Evolutionary conservation across 495 filamentous ascomycete genomes (phyloP), one percentile per base, ranked within the genome.

Genomic region (Filosporella fistucella): DNA sequence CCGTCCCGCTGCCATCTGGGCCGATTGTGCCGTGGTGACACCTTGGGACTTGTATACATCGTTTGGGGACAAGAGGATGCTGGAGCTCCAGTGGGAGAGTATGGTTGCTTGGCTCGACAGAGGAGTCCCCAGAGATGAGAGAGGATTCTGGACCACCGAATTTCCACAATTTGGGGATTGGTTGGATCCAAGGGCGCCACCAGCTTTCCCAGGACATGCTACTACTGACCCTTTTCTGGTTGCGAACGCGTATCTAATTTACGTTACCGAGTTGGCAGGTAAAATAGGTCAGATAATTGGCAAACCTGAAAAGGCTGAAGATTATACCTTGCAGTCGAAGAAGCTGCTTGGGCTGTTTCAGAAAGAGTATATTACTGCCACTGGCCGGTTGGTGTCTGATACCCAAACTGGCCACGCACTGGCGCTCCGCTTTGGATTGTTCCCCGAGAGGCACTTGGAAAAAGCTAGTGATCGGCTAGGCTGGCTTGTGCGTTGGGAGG

Each of bases 91-190:
- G 45, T 73, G 66, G 28, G 22, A 49, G 1, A 71, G 71, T 28
- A 72, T 71, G 56, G 61, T 57, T 11, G 56, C 62, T 6, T 78
- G 71, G 71, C 30, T 77, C 4, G 71, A 73, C 39, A 42, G 59
- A 13, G 75, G 70, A 3, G 63, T 76, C 14, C 62, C 60, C 12
- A 64, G 74, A 14, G 66, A 65, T 12, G 37, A 54, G 2, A 55
- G 50, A 14, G 61, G 12, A 58, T 73, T n/a, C 70, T 70, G 71
- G 53, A 16, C 20, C 23, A 8, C 63, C n/a, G 54, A 56, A 5
- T 49, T n/a, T n/a, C n/a, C 20, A 68, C 72, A 78, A 49, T 64
- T 64, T 9, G 71, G 65, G 2, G 75, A 80, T 52, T 80, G 75
- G 75, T 63, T 78, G 0, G 75, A 80, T 48, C 76, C 75, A 0